phyloP scores from a whole-genome alignment of 495 filamentous ascomycete species.

The Aspergillus sclerotioniger region DNA sequence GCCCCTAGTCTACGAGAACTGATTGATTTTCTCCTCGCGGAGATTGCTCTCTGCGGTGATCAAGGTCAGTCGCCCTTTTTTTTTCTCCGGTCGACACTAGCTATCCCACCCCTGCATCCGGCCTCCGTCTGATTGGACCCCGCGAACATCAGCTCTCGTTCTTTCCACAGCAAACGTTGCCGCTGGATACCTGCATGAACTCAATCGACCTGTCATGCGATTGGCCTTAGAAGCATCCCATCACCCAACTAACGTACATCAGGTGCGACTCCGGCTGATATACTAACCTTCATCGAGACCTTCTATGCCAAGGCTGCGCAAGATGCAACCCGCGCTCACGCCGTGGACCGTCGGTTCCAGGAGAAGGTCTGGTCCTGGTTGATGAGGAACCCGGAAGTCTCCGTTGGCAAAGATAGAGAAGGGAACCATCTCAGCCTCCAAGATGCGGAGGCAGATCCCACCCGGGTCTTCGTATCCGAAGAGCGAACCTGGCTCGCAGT shows the following conservation, averaged over 20 bases:
- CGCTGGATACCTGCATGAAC: background rate
- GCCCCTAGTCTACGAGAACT: conserved; percentile 64
- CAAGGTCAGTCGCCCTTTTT: conserved; percentile 57
- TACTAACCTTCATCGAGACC: conserved; percentile 35
- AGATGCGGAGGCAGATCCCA: conserved; percentile 35
- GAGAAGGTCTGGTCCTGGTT: conserved; percentile 59
- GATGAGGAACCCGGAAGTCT: conserved; percentile 50
- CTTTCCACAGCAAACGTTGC: background rate
- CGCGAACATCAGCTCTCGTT: background rate
- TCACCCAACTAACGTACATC: conserved; percentile 6
- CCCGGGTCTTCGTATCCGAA: conserved; percentile 58
- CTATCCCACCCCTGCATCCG: conserved; percentile 12
- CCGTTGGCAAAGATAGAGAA: conserved; percentile 41
- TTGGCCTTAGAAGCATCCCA: background rate
- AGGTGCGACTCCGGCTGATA: conserved; percentile 44
- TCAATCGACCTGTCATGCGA: background rate
- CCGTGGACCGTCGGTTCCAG: conserved; percentile 49
- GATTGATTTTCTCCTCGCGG: conserved; percentile 66
- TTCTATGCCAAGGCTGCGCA: conserved; percentile 37
- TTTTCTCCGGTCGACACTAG: conserved; percentile 3
- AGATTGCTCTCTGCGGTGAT: conserved; percentile 68
- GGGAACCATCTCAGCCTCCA: conserved; percentile 45
- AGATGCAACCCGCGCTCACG: conserved; percentile 25
- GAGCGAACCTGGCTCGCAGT: conserved; percentile 74
- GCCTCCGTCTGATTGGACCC: conserved; percentile 12